These are phyloP conservation scores for Puccinellia tenuiflora DNA, from an alignment of 176 grass and related monocot species.

Conservation along the genomic window DNA sequence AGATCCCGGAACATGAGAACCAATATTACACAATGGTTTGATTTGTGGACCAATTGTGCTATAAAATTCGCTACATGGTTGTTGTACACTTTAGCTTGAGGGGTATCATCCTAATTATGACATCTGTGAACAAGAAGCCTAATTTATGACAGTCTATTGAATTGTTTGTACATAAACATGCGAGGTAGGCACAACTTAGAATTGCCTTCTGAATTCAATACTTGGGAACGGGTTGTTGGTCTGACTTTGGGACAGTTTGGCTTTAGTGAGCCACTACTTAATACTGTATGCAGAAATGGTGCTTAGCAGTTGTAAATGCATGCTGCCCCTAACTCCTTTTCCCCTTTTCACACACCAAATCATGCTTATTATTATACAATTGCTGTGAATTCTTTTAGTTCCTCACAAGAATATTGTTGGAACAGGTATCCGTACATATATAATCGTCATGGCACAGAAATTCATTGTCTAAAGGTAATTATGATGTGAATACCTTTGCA, in stretches of 20 bases:
- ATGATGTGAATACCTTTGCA: constrained; percentile 50
- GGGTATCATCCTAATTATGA: too few relatives aligned
- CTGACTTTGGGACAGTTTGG: neutral
- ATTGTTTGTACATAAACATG: too few relatives aligned
- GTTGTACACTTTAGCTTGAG: too few relatives aligned
- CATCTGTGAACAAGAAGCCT: neutral
- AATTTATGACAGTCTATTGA: too few relatives aligned
- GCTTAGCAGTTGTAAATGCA: neutral
- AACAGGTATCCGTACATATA: constrained; percentile 85
- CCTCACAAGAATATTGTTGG: constrained; percentile 14
- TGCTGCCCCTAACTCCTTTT: too few relatives aligned
- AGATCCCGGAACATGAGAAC: too few relatives aligned
- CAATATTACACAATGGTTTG: too few relatives aligned
- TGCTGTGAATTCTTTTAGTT: neutral
- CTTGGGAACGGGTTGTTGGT: neutral
- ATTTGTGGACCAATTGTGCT: neutral
- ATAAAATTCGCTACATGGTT: too few relatives aligned
- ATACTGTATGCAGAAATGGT: neutral
- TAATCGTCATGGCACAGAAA: too few relatives aligned
- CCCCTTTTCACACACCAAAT: neutral
- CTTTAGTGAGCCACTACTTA: neutral
- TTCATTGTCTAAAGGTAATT: constrained; percentile 40
- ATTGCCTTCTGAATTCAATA: too few relatives aligned
- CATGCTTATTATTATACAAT: neutral
- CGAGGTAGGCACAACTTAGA: too few relatives aligned